These are phyloP conservation scores for Lachancea mirantina DNA, from an alignment of 805 yeast genomes.

Conservation along the genomic window DNA sequence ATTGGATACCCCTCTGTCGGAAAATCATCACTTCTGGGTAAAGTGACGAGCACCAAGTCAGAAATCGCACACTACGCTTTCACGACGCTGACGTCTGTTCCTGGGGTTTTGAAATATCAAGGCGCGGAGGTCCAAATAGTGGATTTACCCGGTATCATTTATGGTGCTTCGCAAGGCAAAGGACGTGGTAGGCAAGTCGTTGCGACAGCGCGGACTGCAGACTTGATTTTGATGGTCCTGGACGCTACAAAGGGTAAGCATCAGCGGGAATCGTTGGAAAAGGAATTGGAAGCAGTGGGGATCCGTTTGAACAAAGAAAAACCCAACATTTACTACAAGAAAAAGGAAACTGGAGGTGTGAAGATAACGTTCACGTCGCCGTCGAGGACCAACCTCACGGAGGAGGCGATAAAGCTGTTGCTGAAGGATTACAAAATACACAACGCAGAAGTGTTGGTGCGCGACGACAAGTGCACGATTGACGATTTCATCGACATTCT, in stretches of 20 bases:
- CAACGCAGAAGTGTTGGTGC: slow-evolving; percentile 85
- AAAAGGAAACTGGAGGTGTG: slow-evolving; percentile 87
- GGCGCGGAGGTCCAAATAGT: slow-evolving; percentile 97
- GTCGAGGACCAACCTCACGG: slow-evolving; percentile 66
- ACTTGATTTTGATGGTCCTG: slow-evolving; percentile 82
- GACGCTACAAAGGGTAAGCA: slow-evolving; percentile 94
- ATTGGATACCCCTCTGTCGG: slow-evolving; percentile 99
- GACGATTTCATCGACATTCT: slow-evolving; percentile 91
- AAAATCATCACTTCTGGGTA: slow-evolving; percentile 81
- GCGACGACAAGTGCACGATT: slow-evolving; percentile 83
- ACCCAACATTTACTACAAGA: slow-evolving; percentile 70
- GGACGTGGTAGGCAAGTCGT: slow-evolving; percentile 97
- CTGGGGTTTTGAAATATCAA: slow-evolving; percentile 89
- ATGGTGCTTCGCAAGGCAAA: slow-evolving; percentile 94
- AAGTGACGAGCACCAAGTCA: slow-evolving; percentile 87
- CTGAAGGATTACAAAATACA: slow-evolving; percentile 83
- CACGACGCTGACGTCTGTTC: slow-evolving; percentile 93
- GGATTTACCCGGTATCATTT: slow-evolving; percentile 96
- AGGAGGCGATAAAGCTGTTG: slow-evolving; percentile 67
- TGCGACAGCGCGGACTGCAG: slow-evolving; percentile 93
- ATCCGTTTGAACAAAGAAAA: slow-evolving; percentile 74
- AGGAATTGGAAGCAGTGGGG: slow-evolving; percentile 89
- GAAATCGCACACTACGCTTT: slow-evolving; percentile 94
- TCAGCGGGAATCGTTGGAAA: slow-evolving; percentile 79
- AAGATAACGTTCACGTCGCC: slow-evolving; percentile 76